These are phyloP conservation scores for Paxillus rubicundulus DNA, from an alignment of 768 basidiomycete species.

Conservation along the genomic window DNA sequence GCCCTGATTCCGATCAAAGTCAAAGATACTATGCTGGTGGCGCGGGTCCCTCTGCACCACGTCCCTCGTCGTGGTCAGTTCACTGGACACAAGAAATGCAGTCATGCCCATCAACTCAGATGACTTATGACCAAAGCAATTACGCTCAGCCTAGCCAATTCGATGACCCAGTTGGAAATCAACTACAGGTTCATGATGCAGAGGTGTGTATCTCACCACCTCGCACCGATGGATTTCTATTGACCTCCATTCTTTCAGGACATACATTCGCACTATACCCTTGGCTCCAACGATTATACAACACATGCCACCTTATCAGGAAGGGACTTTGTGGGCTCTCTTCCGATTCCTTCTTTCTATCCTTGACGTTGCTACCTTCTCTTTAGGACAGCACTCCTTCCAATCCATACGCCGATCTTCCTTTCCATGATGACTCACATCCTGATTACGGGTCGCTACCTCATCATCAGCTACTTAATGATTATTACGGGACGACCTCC, in stretches of 20 bases:
- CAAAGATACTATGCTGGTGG: conserved; percentile 4
- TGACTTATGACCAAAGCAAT: not conserved
- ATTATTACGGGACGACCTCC: not conserved
- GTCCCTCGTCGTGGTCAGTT: not conserved
- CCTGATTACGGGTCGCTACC: not conserved
- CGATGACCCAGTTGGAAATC: not conserved
- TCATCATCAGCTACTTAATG: not conserved
- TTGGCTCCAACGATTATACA: not conserved
- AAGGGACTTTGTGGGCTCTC: conserved; percentile 1
- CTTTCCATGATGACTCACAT: not conserved
- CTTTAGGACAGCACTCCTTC: conserved; percentile 8
- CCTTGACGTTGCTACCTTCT: not conserved
- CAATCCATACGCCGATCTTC: not conserved
- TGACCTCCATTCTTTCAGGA: conserved; percentile 6
- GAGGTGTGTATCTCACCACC: conserved; percentile 1
- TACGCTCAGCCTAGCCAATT: conserved; percentile 7
- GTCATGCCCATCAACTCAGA: conserved; percentile 5
- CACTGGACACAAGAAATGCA: not conserved
- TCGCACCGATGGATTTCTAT: not conserved
- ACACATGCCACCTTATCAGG: not conserved
- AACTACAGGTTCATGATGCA: not conserved
- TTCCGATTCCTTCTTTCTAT: not conserved
- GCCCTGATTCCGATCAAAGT: not conserved
- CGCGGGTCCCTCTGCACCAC: conserved; percentile 1
- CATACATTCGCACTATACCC: not conserved